Base-by-base conservation (phyloP, 345 rosid genomes). In the Streptanthus diversifolius region DNA sequence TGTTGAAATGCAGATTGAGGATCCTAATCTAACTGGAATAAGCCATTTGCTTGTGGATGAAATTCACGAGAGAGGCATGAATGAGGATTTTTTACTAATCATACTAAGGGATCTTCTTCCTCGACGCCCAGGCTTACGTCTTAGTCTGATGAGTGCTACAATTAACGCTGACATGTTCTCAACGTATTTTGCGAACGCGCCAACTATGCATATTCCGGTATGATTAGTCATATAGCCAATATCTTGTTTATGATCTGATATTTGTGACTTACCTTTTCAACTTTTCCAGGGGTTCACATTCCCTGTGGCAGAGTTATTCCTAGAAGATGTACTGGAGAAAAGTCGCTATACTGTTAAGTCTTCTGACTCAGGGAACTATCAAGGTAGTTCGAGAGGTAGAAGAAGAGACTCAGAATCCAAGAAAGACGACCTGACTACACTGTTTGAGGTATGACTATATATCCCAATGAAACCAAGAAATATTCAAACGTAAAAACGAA, bases 31-130 rank as follows among this genome's bases (percentile, higher is more conserved):
- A 79, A 87, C 83, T 57, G 88, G 87, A 54, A 83, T 89, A 70
- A 93, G 90, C 84, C 95, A 93, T 84, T 84, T 93, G 85, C 84
- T 93, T 39, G 97, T 93, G 70, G 98, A 93, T 83, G 98, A 93
- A 81, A 93, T 91, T 79, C 97, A 91, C 68, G 98, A 93, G 81
- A 86, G 98, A 82, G 98, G 98, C 82, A 88, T 93, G 88, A 88
- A 93, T 70, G 98, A 93, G 72, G 97, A 93, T 84, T 93, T 93
- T 71, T 82, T 93, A 17, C 72, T 91, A 58, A 93, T 93, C 74
- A 93, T 93, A 77, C 79, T 91, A 74, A 87, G 85, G 5, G 97
- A 93, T 73, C 96, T 93, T 63, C 95, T 93, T 66, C 98, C 96
- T 52, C 88, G 80, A 27, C 96, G 96, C 57, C 98, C 95, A 14